Evolutionary conservation across 2,329 filamentous ascomycete species (phyloP).

Genomic region (Whalleya microplaca): DNA sequence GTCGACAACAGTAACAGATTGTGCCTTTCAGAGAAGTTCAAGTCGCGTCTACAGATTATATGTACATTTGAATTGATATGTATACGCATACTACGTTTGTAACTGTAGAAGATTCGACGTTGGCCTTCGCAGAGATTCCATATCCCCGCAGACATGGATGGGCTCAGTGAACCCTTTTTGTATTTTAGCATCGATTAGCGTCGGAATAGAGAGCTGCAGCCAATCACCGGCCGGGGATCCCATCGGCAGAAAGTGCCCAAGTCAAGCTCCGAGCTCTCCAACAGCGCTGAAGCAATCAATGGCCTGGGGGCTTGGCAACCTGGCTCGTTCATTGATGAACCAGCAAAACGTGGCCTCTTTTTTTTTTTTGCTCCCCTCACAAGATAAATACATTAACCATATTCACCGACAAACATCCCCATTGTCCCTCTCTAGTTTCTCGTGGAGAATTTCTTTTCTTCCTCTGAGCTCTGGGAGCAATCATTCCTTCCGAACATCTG

Average conservation of each 20-base stretch:
- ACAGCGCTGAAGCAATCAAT: not conserved
- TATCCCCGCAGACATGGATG: slow-evolving; percentile 16
- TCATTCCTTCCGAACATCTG: slow-evolving; percentile 35
- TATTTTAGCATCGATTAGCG: not conserved
- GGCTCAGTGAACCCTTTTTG: not conserved
- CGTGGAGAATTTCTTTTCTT: slow-evolving; percentile 34
- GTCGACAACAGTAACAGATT: no score
- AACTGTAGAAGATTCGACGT: not conserved
- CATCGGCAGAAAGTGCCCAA: not conserved
- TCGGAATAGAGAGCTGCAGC: no score
- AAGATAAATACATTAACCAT: not conserved
- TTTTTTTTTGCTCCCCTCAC: not conserved
- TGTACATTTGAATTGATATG: no score
- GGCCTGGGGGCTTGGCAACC: not conserved
- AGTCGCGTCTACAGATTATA: no score
- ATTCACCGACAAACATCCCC: slow-evolving; percentile 18
- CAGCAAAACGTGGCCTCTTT: not conserved
- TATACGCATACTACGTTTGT: no score
- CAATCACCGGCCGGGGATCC: slow-evolving; percentile 18
- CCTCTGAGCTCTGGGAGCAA: slow-evolving; percentile 45
- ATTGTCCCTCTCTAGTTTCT: slow-evolving; percentile 27
- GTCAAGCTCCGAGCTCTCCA: not conserved
- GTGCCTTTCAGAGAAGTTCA: no score
- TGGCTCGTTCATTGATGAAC: not conserved
- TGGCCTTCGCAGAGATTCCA: slow-evolving; percentile 22